A percentile compares a stretch with the other conserved stretches of the same genome.
Evolutionary conservation across 495 filamentous ascomycete species (phyloP).

Genomic region (Achaetomiella virescens): DNA sequence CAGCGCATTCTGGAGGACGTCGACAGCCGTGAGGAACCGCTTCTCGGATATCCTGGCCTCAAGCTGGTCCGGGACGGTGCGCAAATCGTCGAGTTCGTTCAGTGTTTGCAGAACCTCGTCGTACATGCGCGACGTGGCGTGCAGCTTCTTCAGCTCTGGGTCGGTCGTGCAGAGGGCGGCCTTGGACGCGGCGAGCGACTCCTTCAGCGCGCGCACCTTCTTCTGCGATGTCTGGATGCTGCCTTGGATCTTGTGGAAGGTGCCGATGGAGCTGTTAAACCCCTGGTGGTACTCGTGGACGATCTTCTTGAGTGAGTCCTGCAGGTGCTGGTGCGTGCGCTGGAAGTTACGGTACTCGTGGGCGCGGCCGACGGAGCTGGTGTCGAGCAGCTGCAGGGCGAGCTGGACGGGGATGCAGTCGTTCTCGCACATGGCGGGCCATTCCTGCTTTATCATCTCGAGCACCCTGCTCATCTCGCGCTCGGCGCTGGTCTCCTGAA

Average conservation of each 20-base stretch:
- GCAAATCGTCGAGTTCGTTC: conserved; percentile 78
- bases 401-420: conserved; percentile 89
- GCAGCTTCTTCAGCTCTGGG: conserved; percentile 83
- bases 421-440: conserved; percentile 82
- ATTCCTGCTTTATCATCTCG: conserved; percentile 72
- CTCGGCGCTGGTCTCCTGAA: conserved; percentile 39
- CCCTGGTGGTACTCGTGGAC: conserved; percentile 99
- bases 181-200: conserved; percentile 78
- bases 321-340: conserved; percentile 72
- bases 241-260: conserved; percentile 94
- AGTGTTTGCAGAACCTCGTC: conserved; percentile 84
- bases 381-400: conserved; percentile 86
- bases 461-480: conserved; percentile 44
- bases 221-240: conserved; percentile 86
- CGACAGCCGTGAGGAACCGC: conserved; percentile 85
- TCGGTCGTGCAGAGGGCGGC: conserved; percentile 75
- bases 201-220: conserved; percentile 73
- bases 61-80: conserved; percentile 84
- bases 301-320: conserved; percentile 86
- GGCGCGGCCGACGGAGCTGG: conserved; percentile 85
- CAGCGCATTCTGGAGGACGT: conserved; percentile 81
- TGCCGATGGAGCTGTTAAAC: conserved; percentile 98
- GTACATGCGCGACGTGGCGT: conserved; percentile 80
- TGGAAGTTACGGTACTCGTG: conserved; percentile 79
- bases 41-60: conserved; percentile 95